Evolutionary conservation across 139 green algal species (phyloP), one percentile per base, ranked within the genome.

Genomic region (Coccomyxa sp.): DNA sequence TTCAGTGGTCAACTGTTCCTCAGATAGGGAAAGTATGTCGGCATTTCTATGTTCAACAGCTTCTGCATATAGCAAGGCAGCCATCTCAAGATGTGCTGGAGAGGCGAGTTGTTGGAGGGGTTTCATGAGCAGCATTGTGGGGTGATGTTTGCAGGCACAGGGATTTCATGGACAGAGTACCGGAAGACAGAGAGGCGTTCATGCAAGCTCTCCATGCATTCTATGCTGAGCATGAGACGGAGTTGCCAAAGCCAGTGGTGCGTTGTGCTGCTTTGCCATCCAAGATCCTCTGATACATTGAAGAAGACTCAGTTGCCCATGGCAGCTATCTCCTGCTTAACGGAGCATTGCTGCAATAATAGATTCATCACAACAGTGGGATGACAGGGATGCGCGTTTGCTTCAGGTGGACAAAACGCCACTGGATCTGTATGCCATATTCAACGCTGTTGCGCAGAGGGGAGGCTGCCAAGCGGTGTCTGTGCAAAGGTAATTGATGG

Each of bases 391-490:
- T 71, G 63, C 63, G 63, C 1, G 63, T 21, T 11, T 71, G 63
- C 63, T 25, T 71, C 63, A 71, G 63, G 57, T 83, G 80, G 80
- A 77, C 31, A 21, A 77, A 23, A 60, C 67, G 63, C 60, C 63
- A 0, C 28, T 83, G 28, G 80, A 83, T 30, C 27, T 83, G 63
- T 63, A n/a, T n/a, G 23, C 17, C 30, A 21, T 83, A 25, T 78
- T 83, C 63, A 27, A 51, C 4, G 60, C 31, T 59, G 80, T 83
- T 7, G 60, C 80, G 14, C 11, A 67, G 63, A n/a, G 30, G 30
- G 80, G 80, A 32, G 80, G 80, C 63, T 83, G 63, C 32, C 27
- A 77, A 45, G 80, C 80, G 1, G 80, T 83, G 17, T 60, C 16
- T 16, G 60, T 76, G 15, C 32, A 66, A 28, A 83, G 80, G 80